These are phyloP conservation scores for Camellia oleifera DNA, from an alignment of 179 eudicot genomes.

Conservation along the genomic window DNA sequence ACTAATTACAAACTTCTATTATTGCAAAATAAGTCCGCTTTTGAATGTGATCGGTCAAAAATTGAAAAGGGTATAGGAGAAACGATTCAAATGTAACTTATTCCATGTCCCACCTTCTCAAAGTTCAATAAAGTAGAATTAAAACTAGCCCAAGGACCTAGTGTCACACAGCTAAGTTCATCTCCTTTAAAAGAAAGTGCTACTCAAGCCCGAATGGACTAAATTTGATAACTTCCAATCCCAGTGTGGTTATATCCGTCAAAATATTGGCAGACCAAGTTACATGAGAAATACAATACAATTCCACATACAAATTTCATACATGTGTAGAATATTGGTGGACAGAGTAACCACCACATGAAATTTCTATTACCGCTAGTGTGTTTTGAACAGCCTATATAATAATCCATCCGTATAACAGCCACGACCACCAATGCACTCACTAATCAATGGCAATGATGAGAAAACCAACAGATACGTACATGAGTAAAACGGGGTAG, in stretches of 20 bases:
- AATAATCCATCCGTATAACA: constrained; percentile 1
- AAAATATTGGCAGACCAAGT: not conserved
- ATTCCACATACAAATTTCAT: not conserved
- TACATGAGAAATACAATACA: not conserved
- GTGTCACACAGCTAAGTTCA: no score
- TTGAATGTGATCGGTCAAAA: no score
- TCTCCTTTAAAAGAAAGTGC: not conserved
- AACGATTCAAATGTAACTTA: no score
- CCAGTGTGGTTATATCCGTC: not conserved
- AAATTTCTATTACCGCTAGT: constrained; percentile 5
- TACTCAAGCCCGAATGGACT: not conserved
- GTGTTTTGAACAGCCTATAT: constrained; percentile 4
- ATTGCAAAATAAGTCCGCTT: no score
- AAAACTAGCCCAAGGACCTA: no score
- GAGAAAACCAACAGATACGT: constrained; percentile 95
- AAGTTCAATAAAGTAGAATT: no score
- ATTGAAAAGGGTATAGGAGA: no score
- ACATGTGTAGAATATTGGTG: not conserved
- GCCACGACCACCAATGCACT: not conserved
- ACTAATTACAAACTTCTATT: no score
- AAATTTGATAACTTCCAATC: not conserved
- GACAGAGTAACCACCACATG: constrained; percentile 1
- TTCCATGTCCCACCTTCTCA: no score
- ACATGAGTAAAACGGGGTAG: constrained; percentile 95
- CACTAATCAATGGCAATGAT: constrained; percentile 81